Percentiles rank a stretch among this genome's conserved stretches.
Evolutionary conservation across 805 yeast species (phyloP).

Genomic region (Starmera pachycereana): DNA sequence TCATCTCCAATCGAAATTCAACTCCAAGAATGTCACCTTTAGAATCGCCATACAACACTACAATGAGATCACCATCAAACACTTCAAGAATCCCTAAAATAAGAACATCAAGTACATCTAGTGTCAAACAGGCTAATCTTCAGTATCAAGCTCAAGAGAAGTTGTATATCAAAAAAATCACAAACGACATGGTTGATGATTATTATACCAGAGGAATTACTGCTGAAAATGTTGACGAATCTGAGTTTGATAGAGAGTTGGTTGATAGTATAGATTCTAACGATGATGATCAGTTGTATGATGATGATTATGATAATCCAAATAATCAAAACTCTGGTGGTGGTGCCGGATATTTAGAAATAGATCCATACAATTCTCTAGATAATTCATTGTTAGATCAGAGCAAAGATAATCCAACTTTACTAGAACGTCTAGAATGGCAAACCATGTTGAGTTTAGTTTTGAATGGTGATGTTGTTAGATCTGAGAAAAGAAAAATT

Average conservation of each 20-base stretch:
- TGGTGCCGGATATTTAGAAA: conserved; percentile 28
- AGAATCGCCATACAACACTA: conserved; percentile 2
- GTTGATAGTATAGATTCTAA: conserved; percentile 21
- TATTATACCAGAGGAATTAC: conserved; percentile 61
- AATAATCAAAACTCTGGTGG: conserved; percentile 24
- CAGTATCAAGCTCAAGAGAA: conserved; percentile 45
- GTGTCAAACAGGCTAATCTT: conserved; percentile 16
- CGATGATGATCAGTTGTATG: conserved; percentile 21
- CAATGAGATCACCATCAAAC: conserved; percentile 16
- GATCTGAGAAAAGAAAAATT: conserved; percentile 76
- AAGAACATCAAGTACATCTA: conserved; percentile 9
- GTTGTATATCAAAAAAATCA: conserved; percentile 51
- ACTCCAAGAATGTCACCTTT: conserved; percentile 10
- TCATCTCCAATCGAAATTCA: conserved; percentile 10
- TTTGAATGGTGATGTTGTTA: conserved; percentile 88
- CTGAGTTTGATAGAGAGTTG: conserved; percentile 7
- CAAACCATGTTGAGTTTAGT: conserved; percentile 88
- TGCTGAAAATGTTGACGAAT: conserved; percentile 26
- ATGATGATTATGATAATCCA: conserved; percentile 8
- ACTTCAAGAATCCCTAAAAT: conserved; percentile 10
- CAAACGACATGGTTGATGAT: conserved; percentile 54
- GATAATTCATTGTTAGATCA: conserved; percentile 11
- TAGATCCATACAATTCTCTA: conserved; percentile 29
- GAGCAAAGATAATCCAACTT: conserved; percentile 23
- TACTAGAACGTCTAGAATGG: conserved; percentile 85